phyloP scores from a whole-genome alignment of 2,329 filamentous ascomycete species.

The Botrytis pseudocinerea region DNA sequence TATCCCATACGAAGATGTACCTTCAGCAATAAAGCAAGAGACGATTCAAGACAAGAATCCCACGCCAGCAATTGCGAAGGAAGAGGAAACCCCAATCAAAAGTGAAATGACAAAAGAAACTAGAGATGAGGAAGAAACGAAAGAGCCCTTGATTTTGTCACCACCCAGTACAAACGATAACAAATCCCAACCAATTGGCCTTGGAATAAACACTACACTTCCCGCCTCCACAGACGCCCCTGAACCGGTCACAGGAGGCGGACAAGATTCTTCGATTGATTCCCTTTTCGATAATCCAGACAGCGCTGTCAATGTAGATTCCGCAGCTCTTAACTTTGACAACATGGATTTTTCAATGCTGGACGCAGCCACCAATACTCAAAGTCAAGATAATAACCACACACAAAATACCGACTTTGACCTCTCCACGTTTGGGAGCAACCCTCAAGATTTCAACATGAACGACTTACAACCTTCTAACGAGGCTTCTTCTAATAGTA shows the following conservation, averaged over 20 bases:
- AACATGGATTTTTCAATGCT: conserved; percentile 36
- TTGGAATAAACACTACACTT: conserved; percentile 35
- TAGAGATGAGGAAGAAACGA: conserved; percentile 14
- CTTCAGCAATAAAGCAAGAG: conserved; percentile 31
- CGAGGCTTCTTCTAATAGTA: conserved; percentile 21
- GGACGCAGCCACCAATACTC: conserved; percentile 26
- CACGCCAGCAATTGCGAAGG: not conserved
- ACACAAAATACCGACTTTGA: conserved; percentile 37
- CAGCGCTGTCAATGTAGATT: conserved; percentile 27
- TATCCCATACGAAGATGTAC: not conserved
- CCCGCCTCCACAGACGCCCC: conserved; percentile 21
- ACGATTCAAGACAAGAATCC: conserved; percentile 21
- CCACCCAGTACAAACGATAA: conserved; percentile 30
- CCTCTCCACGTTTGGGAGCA: conserved; percentile 38
- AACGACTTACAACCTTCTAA: conserved; percentile 36
- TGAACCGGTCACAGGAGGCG: conserved; percentile 27
- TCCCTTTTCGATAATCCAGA: conserved; percentile 37
- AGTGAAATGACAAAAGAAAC: conserved; percentile 28
- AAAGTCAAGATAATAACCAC: conserved; percentile 30
- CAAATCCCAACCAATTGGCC: conserved; percentile 30
- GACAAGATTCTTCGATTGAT: conserved; percentile 36
- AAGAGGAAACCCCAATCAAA: conserved; percentile 11
- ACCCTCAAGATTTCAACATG: conserved; percentile 46
- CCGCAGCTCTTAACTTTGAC: conserved; percentile 35
- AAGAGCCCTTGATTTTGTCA: conserved; percentile 26